These are phyloP conservation scores for Heliophila coronopifolia DNA, from an alignment of 441 rosid species.

Conservation along the genomic window DNA sequence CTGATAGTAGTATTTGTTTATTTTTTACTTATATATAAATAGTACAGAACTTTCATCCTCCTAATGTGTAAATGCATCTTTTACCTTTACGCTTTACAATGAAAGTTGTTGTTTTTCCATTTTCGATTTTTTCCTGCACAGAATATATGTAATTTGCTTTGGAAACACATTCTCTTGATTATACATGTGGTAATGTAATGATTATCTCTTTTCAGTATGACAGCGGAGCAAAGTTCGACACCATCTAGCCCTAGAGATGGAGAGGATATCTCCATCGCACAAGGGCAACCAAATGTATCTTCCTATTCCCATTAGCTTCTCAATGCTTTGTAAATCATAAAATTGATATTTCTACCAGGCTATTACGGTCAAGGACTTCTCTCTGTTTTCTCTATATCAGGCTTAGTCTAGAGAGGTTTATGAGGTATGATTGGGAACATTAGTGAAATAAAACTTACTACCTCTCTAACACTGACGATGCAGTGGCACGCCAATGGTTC, in stretches of 20 bases:
- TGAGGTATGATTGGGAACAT: neutral
- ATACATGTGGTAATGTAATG: slow-evolving; percentile 18
- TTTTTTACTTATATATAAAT: neutral
- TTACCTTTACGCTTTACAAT: neutral
- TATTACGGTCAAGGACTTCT: slow-evolving; percentile 4
- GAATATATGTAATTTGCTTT: slow-evolving; percentile 14
- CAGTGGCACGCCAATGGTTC: slow-evolving; percentile 1
- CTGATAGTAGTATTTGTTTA: neutral
- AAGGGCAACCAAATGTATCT: slow-evolving; percentile 44
- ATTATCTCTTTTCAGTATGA: slow-evolving; percentile 71
- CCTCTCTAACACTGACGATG: slow-evolving; percentile 8
- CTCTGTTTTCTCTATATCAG: neutral
- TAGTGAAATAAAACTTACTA: neutral
- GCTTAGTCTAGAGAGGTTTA: slow-evolving; percentile 11
- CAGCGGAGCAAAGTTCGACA: slow-evolving; percentile 67
- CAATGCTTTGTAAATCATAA: slow-evolving; percentile 6
- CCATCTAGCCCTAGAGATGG: slow-evolving; percentile 89
- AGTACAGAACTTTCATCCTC: neutral
- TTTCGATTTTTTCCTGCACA: neutral
- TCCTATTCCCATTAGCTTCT: slow-evolving; percentile 11
- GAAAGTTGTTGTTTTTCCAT: slow-evolving; percentile 1
- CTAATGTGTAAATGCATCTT: slow-evolving; percentile 17
- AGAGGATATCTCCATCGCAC: slow-evolving; percentile 58
- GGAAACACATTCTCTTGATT: slow-evolving; percentile 10
- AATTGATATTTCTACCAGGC: slow-evolving; percentile 7